phyloP scores from a whole-genome alignment of 2,329 filamentous ascomycete genomes.

The Westerdykella ornata region DNA sequence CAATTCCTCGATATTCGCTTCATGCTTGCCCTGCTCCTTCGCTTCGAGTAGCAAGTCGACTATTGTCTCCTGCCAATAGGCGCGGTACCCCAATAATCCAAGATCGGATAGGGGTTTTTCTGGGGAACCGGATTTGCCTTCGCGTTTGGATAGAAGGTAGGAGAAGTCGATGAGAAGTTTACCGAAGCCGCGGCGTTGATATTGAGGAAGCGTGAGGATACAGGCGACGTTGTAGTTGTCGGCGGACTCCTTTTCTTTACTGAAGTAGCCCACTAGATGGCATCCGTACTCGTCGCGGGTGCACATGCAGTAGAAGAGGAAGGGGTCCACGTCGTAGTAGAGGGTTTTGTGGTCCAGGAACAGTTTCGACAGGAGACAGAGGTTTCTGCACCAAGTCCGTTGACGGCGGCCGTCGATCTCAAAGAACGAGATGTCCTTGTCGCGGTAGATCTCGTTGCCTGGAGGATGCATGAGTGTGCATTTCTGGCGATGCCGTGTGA shows the following conservation, averaged over 20 bases:
- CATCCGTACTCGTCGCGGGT: constrained; percentile 80
- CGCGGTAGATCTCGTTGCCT: constrained; percentile 96
- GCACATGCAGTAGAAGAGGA: constrained; percentile 98
- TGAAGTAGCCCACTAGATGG: constrained; percentile 98
- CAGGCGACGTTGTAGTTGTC: constrained; percentile 98
- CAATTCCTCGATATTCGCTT: constrained; percentile 79
- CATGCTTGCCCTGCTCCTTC: constrained; percentile 47
- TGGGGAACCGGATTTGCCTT: constrained; percentile 89
- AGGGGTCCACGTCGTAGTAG: constrained; percentile 99
- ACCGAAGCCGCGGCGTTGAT: constrained; percentile 90
- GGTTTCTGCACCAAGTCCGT: constrained; percentile 91
- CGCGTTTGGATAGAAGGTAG: constrained; percentile 92
- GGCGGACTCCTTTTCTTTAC: constrained; percentile 94
- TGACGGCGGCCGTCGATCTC: constrained; percentile 94
- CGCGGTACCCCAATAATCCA: constrained; percentile 85
- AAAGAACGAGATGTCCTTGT: constrained; percentile 90
- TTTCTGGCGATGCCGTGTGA: constrained; percentile 78
- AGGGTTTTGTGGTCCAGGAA: constrained; percentile 97
- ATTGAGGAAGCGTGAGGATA: constrained; percentile 93
- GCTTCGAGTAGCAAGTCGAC: constrained; percentile 71
- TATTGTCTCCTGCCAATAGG: constrained; percentile 96
- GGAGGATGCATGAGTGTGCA: constrained; percentile 88
- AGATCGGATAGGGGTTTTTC: constrained; percentile 95
- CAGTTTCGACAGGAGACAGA: constrained; percentile 90
- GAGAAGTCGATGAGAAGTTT: constrained; percentile 93